Percentiles rank a stretch among this genome's conserved stretches.
phyloP scores from a whole-genome alignment of 768 basidiomycete genomes.

The Podaxis pistillaris region DNA sequence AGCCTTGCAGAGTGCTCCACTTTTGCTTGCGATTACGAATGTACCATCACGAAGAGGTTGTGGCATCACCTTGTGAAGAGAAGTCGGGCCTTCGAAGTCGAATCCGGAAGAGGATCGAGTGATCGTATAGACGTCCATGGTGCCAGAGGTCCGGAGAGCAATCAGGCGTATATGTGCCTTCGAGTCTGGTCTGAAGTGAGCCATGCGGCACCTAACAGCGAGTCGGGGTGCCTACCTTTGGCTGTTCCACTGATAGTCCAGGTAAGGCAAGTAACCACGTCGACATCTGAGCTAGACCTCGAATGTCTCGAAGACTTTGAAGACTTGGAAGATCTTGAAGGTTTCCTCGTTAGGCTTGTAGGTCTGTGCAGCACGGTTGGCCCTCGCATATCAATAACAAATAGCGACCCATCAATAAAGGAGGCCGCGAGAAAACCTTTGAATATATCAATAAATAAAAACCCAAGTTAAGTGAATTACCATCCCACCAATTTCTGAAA shows the following conservation, averaged over 20 bases:
- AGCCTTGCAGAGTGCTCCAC: slow-evolving; percentile 43
- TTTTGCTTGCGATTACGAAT: slow-evolving; percentile 56
- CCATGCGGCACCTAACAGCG: background rate
- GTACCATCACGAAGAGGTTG: slow-evolving; percentile 45
- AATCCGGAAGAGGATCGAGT: slow-evolving; percentile 31
- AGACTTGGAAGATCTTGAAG: slow-evolving; percentile 30
- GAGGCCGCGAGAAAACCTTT: slow-evolving; percentile 78
- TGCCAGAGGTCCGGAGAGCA: slow-evolving; percentile 56
- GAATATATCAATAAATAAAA: slow-evolving; percentile 3
- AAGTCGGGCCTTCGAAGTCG: slow-evolving; percentile 35
- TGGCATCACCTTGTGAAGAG: slow-evolving; percentile 38
- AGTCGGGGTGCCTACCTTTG: slow-evolving; percentile 38
- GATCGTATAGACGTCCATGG: slow-evolving; percentile 58
- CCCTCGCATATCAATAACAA: slow-evolving; percentile 72
- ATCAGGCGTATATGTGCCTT: slow-evolving; percentile 58
- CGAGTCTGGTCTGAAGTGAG: slow-evolving; percentile 31
- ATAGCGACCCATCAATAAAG: slow-evolving; percentile 56
- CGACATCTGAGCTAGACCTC: slow-evolving; percentile 39
- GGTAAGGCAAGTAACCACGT: slow-evolving; percentile 51
- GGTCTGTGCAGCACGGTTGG: slow-evolving; percentile 64
- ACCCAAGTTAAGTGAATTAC: background rate
- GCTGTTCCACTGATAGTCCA: slow-evolving; percentile 66
- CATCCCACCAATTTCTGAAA: slow-evolving; percentile 72
- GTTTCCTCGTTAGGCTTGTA: slow-evolving; percentile 35
- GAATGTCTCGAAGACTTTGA: slow-evolving; percentile 27